A percentile compares a stretch with the other conserved stretches of the same genome.
Evolutionary conservation across 805 yeast species (phyloP).

Genomic region (Tanozyma kutaoensis): DNA sequence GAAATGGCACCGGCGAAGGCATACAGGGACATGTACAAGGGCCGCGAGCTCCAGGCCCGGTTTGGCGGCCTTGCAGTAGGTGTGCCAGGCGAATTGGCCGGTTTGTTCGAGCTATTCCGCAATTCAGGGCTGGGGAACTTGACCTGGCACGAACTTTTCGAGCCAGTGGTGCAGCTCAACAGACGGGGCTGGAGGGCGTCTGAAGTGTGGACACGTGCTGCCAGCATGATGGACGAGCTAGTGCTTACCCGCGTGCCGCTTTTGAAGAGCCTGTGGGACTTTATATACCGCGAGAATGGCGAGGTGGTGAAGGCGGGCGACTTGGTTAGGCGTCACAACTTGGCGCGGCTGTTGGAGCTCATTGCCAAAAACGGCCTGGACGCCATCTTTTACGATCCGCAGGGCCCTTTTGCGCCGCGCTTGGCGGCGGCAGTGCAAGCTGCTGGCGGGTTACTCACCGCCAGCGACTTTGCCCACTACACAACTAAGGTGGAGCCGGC

Average conservation of each 20-base stretch:
- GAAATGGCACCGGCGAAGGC: conserved; percentile 72
- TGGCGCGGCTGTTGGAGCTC: conserved; percentile 53
- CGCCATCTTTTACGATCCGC: conserved; percentile 72
- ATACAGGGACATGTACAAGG: conserved; percentile 49
- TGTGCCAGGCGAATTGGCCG: conserved; percentile 85
- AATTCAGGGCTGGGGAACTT: conserved; percentile 60
- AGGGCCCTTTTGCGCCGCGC: conserved; percentile 56
- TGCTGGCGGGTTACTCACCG: conserved; percentile 55
- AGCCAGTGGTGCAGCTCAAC: conserved; percentile 62
- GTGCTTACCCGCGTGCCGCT: conserved; percentile 15
- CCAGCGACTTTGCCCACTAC: conserved; percentile 57
- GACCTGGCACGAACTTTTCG: conserved; percentile 58
- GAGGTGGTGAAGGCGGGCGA: conserved; percentile 39
- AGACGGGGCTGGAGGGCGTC: conserved; percentile 32
- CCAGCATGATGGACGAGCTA: conserved; percentile 14
- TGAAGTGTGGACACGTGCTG: conserved; percentile 15
- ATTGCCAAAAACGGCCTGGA: conserved; percentile 70
- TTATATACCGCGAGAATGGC: conserved; percentile 23
- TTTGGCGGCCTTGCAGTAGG: conserved; percentile 84
- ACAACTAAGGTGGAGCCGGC: conserved; percentile 30
- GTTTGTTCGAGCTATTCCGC: conserved; percentile 49
- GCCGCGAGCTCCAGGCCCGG: conserved; percentile 35
- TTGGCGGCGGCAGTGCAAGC: conserved; percentile 36
- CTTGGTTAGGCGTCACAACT: conserved; percentile 37
- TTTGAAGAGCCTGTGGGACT: conserved; percentile 39